Evolutionary conservation across 345 rosid genomes (phyloP).

Genomic region (Sisymbrium altissimum): DNA sequence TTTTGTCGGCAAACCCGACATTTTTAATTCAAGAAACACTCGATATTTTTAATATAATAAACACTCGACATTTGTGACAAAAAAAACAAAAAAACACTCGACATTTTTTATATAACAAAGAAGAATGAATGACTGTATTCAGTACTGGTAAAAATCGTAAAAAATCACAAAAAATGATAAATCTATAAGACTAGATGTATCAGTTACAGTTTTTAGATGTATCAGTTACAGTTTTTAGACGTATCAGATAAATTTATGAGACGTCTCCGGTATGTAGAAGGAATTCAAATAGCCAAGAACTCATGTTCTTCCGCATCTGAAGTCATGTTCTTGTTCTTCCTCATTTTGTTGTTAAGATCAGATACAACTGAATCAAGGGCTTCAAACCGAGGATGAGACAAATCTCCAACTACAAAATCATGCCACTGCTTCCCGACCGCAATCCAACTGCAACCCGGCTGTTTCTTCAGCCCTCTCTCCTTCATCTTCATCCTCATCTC

Average conservation of each 20-base stretch:
- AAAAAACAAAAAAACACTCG: too few species aligned
- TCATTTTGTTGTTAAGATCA: slow-evolving; percentile 46
- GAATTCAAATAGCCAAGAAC: slow-evolving; percentile 22
- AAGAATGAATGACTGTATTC: neutral
- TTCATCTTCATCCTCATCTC: slow-evolving; percentile 55
- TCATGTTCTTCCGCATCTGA: neutral
- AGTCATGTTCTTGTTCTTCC: slow-evolving; percentile 30
- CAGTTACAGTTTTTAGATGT: neutral
- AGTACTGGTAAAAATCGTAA: neutral
- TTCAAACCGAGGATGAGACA: slow-evolving; percentile 44
- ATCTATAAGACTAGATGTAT: neutral
- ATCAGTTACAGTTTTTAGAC: neutral
- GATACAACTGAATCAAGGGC: slow-evolving; percentile 35
- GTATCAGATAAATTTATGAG: neutral
- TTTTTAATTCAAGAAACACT: too few species aligned
- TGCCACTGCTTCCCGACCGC: slow-evolving; percentile 41
- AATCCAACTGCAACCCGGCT: slow-evolving; percentile 80
- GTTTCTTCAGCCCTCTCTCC: slow-evolving; percentile 63
- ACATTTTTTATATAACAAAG: neutral
- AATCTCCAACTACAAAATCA: slow-evolving; percentile 54
- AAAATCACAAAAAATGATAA: neutral
- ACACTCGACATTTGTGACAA: too few species aligned
- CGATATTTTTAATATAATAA: too few species aligned
- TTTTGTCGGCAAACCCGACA: too few species aligned
- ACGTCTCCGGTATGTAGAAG: neutral